phyloP scores from a whole-genome alignment of 345 rosid species.

The Citrus maxima region DNA sequence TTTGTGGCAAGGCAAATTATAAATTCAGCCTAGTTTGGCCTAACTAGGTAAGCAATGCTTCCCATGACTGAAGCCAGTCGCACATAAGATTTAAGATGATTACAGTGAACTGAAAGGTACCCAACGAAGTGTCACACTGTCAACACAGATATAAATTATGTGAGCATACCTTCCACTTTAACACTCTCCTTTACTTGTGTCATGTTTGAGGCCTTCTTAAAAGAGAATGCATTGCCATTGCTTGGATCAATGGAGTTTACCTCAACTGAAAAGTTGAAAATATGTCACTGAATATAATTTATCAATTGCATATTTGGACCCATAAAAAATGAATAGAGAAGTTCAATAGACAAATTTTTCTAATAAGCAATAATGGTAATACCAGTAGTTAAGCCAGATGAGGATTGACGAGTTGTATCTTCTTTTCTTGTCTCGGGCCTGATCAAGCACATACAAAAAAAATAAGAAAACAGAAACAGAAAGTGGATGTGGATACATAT shows the following conservation, averaged over 20 bases:
- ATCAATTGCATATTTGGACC: neutral
- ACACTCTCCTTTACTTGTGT: conserved; percentile 47
- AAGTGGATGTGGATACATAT: neutral
- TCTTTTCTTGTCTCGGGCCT: conserved; percentile 56
- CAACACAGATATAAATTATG: neutral
- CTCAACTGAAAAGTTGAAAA: conserved; percentile 22
- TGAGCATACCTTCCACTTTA: conserved; percentile 75
- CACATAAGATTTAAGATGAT: neutral
- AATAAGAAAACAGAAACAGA: conserved; percentile 14
- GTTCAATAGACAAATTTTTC: conserved; percentile 12
- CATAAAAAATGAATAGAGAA: conserved; percentile 3
- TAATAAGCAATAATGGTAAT: conserved; percentile 6
- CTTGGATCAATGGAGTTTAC: conserved; percentile 26
- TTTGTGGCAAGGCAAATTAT: neutral
- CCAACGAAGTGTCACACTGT: neutral
- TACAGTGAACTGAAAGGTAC: neutral
- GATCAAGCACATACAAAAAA: conserved; percentile 24
- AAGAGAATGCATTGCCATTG: conserved; percentile 24
- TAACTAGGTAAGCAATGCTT: neutral
- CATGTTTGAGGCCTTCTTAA: conserved; percentile 46
- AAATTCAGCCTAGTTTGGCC: neutral
- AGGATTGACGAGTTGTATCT: conserved; percentile 39
- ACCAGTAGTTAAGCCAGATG: conserved; percentile 50
- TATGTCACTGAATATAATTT: conserved; percentile 1
- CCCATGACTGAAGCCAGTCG: neutral